phyloP scores from a whole-genome alignment of 768 basidiomycete species.

The Suillus lakei region DNA sequence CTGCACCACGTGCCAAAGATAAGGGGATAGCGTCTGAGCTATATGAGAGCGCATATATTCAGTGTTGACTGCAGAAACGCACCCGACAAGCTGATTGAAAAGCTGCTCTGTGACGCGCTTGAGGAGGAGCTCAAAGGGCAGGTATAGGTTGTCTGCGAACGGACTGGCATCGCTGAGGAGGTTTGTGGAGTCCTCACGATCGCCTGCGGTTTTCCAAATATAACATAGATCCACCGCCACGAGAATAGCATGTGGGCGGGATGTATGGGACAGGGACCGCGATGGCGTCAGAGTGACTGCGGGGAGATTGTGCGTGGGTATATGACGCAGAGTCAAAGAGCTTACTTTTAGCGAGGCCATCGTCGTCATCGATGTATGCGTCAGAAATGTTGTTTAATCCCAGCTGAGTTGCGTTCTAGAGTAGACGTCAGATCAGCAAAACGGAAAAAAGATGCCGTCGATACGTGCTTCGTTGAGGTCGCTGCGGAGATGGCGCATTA shows the following conservation, averaged over 20 bases:
- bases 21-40: conserved; percentile 70
- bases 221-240: conserved; percentile 46
- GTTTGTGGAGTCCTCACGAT: conserved; percentile 33
- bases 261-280: conserved; percentile 35
- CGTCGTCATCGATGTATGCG: conserved; percentile 49
- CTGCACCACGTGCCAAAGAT: conserved; percentile 73
- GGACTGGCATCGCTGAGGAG: conserved; percentile 45
- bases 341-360: conserved; percentile 47
- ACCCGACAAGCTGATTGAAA: conserved; percentile 67
- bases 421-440: conserved; percentile 15
- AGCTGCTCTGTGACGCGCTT: conserved; percentile 59
- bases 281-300: conserved; percentile 48
- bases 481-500: conserved; percentile 51
- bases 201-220: conserved; percentile 37
- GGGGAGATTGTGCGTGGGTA: background rate
- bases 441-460: conserved; percentile 5
- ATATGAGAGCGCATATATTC: conserved; percentile 17
- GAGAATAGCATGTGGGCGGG: conserved; percentile 35
- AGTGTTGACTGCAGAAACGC: conserved; percentile 20
- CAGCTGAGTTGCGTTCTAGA: conserved; percentile 62
- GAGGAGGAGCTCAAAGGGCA: conserved; percentile 58
- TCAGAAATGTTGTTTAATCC: conserved; percentile 64
- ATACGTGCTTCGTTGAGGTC: conserved; percentile 54
- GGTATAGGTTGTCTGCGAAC: conserved; percentile 57
- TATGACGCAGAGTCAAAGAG: background rate